A percentile compares a stretch with the other conserved stretches of the same genome.
These are phyloP conservation scores for Dioszegia aurantiaca DNA, from an alignment of 768 basidiomycete genomes.

Conservation along the genomic window DNA sequence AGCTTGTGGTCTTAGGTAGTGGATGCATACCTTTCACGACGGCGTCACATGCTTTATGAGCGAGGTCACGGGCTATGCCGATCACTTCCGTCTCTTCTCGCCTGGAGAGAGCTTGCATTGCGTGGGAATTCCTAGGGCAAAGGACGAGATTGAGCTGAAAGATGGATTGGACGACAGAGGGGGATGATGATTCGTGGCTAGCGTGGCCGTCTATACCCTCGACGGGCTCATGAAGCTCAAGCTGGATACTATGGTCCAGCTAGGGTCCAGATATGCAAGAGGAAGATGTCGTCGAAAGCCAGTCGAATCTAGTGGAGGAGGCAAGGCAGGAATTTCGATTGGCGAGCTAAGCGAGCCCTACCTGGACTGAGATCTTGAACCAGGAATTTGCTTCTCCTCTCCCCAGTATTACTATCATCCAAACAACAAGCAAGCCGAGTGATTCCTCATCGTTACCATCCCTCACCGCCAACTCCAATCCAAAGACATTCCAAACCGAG, in stretches of 20 bases:
- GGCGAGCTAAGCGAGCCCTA: constrained; percentile 4
- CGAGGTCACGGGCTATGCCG: constrained; percentile 30
- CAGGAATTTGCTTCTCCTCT: too few relatives aligned
- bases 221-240: not conserved
- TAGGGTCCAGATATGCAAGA: too few relatives aligned
- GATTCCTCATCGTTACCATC: too few relatives aligned
- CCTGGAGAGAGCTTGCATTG: constrained; percentile 46
- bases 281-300: too few relatives aligned
- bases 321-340: constrained; percentile 2
- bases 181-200: too few relatives aligned
- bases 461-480: not conserved
- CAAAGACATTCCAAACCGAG: not conserved
- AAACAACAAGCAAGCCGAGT: not conserved
- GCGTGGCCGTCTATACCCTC: too few relatives aligned
- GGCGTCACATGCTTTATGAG: constrained; percentile 43
- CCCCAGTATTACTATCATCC: not conserved
- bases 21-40: constrained; percentile 31
- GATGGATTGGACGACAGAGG: not conserved
- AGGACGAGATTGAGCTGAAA: too few relatives aligned
- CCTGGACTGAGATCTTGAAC: too few relatives aligned
- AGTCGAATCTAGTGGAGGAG: too few relatives aligned
- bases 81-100: constrained; percentile 42
- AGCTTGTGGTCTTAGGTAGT: not conserved
- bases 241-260: not conserved
- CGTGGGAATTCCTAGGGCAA: too few relatives aligned